Evolutionary conservation across 2,329 filamentous ascomycete genomes (phyloP).

Genomic region (Phaeosphaeriaceae sp.): DNA sequence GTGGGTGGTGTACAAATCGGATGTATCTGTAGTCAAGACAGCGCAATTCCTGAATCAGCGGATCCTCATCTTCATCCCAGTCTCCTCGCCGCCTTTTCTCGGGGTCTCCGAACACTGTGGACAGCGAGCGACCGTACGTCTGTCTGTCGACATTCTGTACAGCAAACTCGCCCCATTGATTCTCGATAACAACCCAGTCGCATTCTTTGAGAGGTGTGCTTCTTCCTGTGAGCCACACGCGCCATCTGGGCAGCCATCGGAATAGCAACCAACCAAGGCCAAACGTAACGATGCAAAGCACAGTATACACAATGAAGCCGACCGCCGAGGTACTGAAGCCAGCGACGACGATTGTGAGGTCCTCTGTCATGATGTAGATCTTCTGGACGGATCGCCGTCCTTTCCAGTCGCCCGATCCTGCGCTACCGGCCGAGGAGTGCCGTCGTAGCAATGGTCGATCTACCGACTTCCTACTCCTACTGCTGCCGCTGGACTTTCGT

Average conservation of each 20-base stretch:
- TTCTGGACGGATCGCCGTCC: conserved; percentile 81
- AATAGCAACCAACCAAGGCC: conserved; percentile 85
- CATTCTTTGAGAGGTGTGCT: conserved; percentile 74
- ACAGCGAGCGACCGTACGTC: conserved; percentile 67
- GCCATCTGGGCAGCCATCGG: conserved; percentile 89
- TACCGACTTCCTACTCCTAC: conserved; percentile 59
- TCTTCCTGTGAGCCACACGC: conserved; percentile 76
- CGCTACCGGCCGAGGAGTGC: conserved; percentile 73
- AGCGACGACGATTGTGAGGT: conserved; percentile 90
- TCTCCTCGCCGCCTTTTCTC: conserved; percentile 73
- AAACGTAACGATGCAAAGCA: conserved; percentile 73
- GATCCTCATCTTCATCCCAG: conserved; percentile 74
- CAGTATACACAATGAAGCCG: conserved; percentile 73
- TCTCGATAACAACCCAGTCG: conserved; percentile 94
- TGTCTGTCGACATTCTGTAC: conserved; percentile 72
- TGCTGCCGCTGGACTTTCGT: conserved; percentile 69
- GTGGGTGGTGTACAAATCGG: conserved; percentile 87
- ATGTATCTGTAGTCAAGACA: conserved; percentile 93
- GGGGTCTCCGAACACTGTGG: conserved; percentile 71
- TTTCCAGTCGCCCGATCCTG: conserved; percentile 64
- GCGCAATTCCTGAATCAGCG: conserved; percentile 75
- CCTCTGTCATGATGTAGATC: conserved; percentile 90
- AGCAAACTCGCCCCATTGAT: conserved; percentile 93
- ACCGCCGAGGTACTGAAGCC: conserved; percentile 81
- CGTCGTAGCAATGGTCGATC: conserved; percentile 72